Evolutionary conservation across 2,329 filamentous ascomycete genomes (phyloP), one percentile per base, ranked within the genome.

Genomic region (Chalaropsis thielavioides): DNA sequence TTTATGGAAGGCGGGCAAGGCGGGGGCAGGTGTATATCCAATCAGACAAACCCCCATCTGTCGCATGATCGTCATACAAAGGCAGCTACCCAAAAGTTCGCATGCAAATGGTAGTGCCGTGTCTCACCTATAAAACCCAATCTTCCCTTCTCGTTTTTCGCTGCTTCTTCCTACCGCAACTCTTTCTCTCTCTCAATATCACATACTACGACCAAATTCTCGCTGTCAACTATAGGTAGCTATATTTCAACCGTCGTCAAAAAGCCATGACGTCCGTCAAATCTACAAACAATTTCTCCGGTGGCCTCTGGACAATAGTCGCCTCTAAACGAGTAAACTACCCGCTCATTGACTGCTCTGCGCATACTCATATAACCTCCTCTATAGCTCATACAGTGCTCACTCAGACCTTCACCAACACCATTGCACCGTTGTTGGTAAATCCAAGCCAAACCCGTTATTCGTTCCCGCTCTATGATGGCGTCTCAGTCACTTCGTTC

Each of bases 381-480:
- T 80, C 79, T 1, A 80, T 75, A 79, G 89, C 72, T 0, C 61
- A 41, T 27, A 63, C 65, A 27, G 19, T 27, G 0, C 71, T 77
- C 38, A 75, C 72, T 2, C 76, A 87, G 71, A 84, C 76, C 0
- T 90, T 88, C 69, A 72, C 77, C 69, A 89, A 89, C 68, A 79
- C 83, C 0, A 77, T 77, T 1, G 60, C 67, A 17, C 51, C 68
- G 0, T 40, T 56, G 0, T 4, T 68, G 0, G 22, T 19, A 17
- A 19, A 58, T 3, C 68, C 75, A 15, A 68, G 73, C 10, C 74
- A 89, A 70, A 79, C 84, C 17, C 76, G 77, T 15, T 91, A 91
- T 71, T 79, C 80, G 0, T 90, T 91, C 68, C 88, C 88, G 0
- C 77, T 91, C 0, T 88, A 86, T 68, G 85, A 89, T 70, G 87